Conservation (phyloP, 73 alveolate species). For the Paraurostyla sp. region DNA sequence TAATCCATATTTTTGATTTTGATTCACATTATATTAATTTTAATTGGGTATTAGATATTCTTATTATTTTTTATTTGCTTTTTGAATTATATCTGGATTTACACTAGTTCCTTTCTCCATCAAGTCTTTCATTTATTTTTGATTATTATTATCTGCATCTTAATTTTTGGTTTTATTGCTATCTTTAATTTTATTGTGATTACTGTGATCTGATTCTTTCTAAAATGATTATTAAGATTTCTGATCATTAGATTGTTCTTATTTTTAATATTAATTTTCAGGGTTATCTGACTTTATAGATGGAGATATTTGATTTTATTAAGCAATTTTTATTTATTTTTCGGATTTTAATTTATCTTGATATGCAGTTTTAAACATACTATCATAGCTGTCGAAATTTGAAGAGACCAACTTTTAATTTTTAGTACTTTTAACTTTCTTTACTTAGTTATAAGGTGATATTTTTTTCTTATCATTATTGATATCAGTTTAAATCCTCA, state of each 20-base stretch:
- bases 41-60: background rate
- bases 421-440: background rate
- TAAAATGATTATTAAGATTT: too few species aligned
- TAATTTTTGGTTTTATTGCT: background rate
- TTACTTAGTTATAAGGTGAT: too few species aligned
- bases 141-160: background rate
- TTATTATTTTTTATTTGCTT: background rate
- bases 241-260: too few species aligned
- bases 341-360: background rate
- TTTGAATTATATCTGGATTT: background rate
- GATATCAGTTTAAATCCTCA: too few species aligned
- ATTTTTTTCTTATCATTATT: too few species aligned
- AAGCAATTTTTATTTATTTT: too few species aligned
- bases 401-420: background rate
- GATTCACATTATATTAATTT: background rate
- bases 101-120: slow-evolving; percentile 28
- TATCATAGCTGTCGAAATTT: slow-evolving; percentile 27
- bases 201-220: too few species aligned
- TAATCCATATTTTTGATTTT: too few species aligned
- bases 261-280: too few species aligned
- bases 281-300: too few species aligned
- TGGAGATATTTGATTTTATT: too few species aligned
- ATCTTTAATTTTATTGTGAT: too few species aligned
- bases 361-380: slow-evolving; percentile 37
- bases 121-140: slow-evolving; percentile 4